Base-by-base conservation (phyloP, 2,329 filamentous ascomycete species). In the Cryphonectria naterciae region DNA sequence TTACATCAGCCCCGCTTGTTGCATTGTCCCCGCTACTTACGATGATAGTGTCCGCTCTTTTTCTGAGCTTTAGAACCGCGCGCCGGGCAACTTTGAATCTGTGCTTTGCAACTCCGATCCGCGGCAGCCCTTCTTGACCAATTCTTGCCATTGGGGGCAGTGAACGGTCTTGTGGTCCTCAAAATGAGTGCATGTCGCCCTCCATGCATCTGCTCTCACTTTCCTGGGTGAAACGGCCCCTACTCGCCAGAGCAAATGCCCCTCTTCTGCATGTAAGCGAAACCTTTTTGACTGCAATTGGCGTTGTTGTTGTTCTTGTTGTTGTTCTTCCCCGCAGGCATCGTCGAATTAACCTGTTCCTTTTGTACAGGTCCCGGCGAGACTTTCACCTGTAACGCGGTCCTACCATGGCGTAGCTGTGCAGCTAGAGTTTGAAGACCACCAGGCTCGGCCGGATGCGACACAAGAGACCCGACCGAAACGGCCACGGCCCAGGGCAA, bases 161-260 rank as follows among this genome's bases (percentile, higher is more conserved):
- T 52, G 56, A 41, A n/a, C 25, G 17, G 39, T 49, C 41, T 41
- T 41, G 17, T 28, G 28, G 41, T 17, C 35, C n/a, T 62, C 66
- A 68, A 52, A 39, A 68, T 68, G 66, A 62, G 41, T 68, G 56
- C 58, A 62, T 62, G 66, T 25, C 66, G 28, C 66, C 66, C 66
- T 68, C 32, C 13, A 68, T 68, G 66, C 39, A 62, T 62, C n/a
- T 46, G 66, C 56, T 22, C 25, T 28, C 32, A 17, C 19, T 17
- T 22, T 13, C 25, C 39, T 62, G 17, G 39, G 39, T 25, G 41
- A 68, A 49, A 13, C n/a, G 56, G 65, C 25, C 37, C 32, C 22
- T 49, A 1, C 49, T 37, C 13, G 17, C 65, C 28, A 32, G 7
- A 49, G 56, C 41, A 68, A 49, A n/a, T n/a, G 25, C 54, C 25